Evolutionary conservation across 768 basidiomycete genomes (phyloP), one percentile per base, ranked within the genome.

Genomic region (Nidula microcarpa): DNA sequence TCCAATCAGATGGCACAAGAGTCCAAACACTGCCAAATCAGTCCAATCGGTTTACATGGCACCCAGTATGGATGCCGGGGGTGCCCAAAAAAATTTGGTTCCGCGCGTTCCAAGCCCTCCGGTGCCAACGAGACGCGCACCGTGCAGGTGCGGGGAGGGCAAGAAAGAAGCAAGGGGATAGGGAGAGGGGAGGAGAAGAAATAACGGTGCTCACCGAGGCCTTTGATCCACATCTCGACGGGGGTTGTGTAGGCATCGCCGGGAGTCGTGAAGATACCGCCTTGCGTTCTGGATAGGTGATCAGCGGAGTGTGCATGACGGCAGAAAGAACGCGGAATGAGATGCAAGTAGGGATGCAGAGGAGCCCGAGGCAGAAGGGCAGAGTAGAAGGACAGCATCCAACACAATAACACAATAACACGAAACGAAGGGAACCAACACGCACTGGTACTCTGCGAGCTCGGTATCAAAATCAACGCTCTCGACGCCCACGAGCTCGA

Each of bases 201-300:
- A 57, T 48, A 49, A 34, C 41, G 43, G 55, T 52, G 73, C 86
- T 69, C 67, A 91, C 91, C 91, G 48, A 94, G 79, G 13, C 79
- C 87, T 66, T 89, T 91, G 51, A 91, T 84, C 91, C 91, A 93
- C 88, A 93, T 91, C 62, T 94, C 91, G 45, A 94, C 80, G 1
- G 91, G 91, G 6, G 91, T 91, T 37, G 89, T 92, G 64, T 88
- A 91, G 18, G 89, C 89, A 68, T 93, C 90, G 33, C 89, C 89
- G 4, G 88, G 87, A 0, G 88, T 89, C 43, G 88, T 91, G 68
- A 91, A 91, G 54, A 93, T 88, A 5, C 91, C 91, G 46, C 89
- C 89, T 55, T 89, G 86, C 1, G 90, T 94, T 66, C 91, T 93
- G 65, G 13, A 55, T 23, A 23, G 4, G 23, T 23, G 23, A 23